Evolutionary conservation across 768 basidiomycete genomes (phyloP).

Genomic region (Cyclocybe aegerita): DNA sequence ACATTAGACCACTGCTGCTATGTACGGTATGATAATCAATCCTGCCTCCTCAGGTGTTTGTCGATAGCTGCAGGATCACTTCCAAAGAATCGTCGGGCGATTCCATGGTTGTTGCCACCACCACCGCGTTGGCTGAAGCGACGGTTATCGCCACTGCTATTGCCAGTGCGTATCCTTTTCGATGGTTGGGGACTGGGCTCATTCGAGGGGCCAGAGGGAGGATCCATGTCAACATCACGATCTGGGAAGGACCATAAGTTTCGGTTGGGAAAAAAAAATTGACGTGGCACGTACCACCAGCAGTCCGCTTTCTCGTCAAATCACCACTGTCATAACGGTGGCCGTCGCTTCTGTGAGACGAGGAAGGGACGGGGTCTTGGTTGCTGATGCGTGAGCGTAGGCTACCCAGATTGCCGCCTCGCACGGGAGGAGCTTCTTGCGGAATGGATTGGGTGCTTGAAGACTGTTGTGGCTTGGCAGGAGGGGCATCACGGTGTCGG

Average conservation of each 20-base stretch:
- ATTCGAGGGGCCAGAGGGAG: conserved; percentile 26
- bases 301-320: conserved; percentile 61
- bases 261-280: conserved; percentile 4
- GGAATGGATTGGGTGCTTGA: conserved; percentile 19
- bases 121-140: conserved; percentile 8
- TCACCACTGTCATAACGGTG: conserved; percentile 67
- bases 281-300: conserved; percentile 51
- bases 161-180: conserved; percentile 62
- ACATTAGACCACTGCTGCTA: conserved; percentile 8
- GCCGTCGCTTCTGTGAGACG: conserved; percentile 44
- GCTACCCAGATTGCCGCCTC: conserved; percentile 16
- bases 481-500: conserved; percentile 48
- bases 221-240: conserved; percentile 57
- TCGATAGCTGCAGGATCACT: conserved; percentile 63
- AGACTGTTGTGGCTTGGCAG: conserved; percentile 24
- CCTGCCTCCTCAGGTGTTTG: conserved; percentile 57
- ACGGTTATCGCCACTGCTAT: conserved; percentile 45
- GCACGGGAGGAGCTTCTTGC: conserved; percentile 18
- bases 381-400: conserved; percentile 46
- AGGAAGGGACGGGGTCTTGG: conserved; percentile 50
- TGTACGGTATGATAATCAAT: conserved; percentile 30
- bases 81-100: conserved; percentile 60
- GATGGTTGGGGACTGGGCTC: conserved; percentile 43
- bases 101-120: conserved; percentile 26
- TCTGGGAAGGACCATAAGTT: conserved; percentile 35